Base-by-base conservation (phyloP, 2,329 filamentous ascomycete species). In the Periconia sp. region DNA sequence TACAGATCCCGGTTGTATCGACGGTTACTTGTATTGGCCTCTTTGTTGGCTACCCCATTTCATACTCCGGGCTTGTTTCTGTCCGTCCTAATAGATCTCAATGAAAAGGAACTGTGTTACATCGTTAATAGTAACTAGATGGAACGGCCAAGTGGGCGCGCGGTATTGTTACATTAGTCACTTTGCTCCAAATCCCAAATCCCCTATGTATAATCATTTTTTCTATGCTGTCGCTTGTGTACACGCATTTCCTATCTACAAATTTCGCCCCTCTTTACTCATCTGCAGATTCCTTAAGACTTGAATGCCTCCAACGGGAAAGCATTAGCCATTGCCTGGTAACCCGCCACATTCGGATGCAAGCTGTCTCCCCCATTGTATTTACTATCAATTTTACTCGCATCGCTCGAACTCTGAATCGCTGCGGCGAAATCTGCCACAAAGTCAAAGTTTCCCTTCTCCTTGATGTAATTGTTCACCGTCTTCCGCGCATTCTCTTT, bases 361-460 rank as follows among this genome's bases (percentile, higher is more conserved):
- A 87, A 59, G 59, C 81, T 80, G 64, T 86, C 84, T 0, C 84
- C 84, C 1, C 78, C 76, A 54, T 86, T 76, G 53, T 77, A 84
- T 45, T 74, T 62, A 12, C 60, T 56, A 21, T 72, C 72, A 61
- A 87, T 54, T 56, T 76, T 70, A 4, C 70, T 73, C 21, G 65
- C 60, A 29, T 73, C 71, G 3, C 65, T 65, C 13, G 74, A 70
- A 57, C 84, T 76, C 16, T 78, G 74, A 31, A 86, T 52, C 8
- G 79, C 63, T 19, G 60, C 69, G 53, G 82, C 80, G 56, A 87
- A 86, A 62, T 87, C 83, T 26, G 86, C 62, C 3, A 81, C 73
- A 1, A 71, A 75, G 52, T 84, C 80, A 61, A 84, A 86, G 2
- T 68, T 70, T 1, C 75, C 78, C 32, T 72, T 76, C 4, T 59